Evolutionary conservation across 139 green algal species (phyloP).

Genomic region (Penium margaritaceum): DNA sequence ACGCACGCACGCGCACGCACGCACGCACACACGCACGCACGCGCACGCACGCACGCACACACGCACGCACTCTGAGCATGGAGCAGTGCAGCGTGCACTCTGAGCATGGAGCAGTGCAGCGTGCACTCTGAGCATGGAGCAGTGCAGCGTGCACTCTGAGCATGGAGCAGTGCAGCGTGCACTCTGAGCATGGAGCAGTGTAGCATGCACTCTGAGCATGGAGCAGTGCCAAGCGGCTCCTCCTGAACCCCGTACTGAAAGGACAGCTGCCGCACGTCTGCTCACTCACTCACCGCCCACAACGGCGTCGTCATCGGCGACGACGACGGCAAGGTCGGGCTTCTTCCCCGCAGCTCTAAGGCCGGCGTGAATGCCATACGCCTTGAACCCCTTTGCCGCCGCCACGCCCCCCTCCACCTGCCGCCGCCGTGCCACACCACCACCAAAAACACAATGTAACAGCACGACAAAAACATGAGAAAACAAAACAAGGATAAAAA

Average conservation of each 20-base stretch:
- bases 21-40: not conserved
- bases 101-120: not conserved
- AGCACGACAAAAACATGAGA: not conserved
- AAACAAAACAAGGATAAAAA: not conserved
- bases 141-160: too few relatives aligned
- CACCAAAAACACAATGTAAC: not conserved
- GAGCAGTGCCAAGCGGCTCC: not conserved
- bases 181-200: not conserved
- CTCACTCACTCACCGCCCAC: constrained; percentile 42
- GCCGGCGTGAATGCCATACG: constrained; percentile 71
- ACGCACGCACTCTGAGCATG: not conserved
- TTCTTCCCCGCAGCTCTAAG: constrained; percentile 74
- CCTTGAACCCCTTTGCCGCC: constrained; percentile 83
- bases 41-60: not conserved
- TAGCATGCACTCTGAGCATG: not conserved
- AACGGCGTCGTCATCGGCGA: constrained; percentile 66
- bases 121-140: not conserved
- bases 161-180: too few relatives aligned
- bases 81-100: not conserved
- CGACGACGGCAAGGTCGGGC: constrained; percentile 83
- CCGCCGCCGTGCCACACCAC: not conserved
- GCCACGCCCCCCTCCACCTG: constrained; percentile 44
- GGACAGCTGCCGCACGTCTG: too few relatives aligned
- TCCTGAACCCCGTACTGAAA: not conserved
- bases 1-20: not conserved